Evolutionary conservation across 345 rosid genomes (phyloP).

Genomic region (Dipteronia dyeriana): DNA sequence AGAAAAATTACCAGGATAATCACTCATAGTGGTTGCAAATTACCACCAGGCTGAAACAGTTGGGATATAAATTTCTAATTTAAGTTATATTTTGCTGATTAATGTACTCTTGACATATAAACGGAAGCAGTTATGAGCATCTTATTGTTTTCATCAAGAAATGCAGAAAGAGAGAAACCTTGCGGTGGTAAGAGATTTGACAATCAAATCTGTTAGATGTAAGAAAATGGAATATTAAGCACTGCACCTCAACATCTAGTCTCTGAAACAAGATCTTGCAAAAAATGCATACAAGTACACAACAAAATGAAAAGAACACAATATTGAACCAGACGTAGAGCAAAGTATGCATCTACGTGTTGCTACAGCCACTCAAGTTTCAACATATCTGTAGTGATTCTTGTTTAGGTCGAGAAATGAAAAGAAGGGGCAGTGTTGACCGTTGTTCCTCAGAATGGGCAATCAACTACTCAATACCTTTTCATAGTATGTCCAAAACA

Average conservation of each 20-base stretch:
- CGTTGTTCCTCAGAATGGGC: background rate
- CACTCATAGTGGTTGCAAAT: background rate
- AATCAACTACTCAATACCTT: background rate
- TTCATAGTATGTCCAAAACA: constrained; percentile 6
- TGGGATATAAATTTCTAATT: too few relatives aligned
- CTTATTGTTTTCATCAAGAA: background rate
- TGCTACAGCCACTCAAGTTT: background rate
- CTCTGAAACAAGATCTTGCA: too few relatives aligned
- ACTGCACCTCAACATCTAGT: too few relatives aligned
- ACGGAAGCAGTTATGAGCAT: background rate
- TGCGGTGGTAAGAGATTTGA: background rate
- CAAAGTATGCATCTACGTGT: background rate
- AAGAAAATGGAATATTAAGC: background rate
- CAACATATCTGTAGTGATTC: background rate
- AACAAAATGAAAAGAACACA: background rate
- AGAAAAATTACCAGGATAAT: background rate
- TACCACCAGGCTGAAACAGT: background rate
- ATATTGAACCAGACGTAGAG: background rate
- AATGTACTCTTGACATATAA: background rate
- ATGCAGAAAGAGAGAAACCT: background rate
- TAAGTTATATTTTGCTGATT: background rate
- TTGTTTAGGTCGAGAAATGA: background rate
- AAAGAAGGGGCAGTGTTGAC: constrained; percentile 1
- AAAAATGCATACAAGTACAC: too few relatives aligned
- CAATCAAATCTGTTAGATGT: background rate